Conservation (phyloP, 2,329 filamentous ascomycete genomes). For the Aureobasidium subglaciale region DNA sequence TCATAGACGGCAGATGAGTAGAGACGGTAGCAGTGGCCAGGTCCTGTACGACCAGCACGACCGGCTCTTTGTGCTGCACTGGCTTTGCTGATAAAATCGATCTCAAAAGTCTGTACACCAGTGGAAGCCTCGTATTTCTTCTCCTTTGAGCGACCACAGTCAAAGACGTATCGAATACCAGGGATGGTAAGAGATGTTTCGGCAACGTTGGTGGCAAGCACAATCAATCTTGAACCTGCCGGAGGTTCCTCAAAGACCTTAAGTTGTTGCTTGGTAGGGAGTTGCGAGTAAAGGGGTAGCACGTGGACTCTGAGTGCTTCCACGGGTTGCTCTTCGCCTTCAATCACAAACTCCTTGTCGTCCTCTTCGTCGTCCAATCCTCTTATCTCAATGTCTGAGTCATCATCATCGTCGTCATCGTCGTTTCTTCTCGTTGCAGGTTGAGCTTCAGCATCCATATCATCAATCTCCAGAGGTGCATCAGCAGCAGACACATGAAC, state of each 20-base stretch:
- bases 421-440: slow-evolving; percentile 37
- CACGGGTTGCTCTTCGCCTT: slow-evolving; percentile 44
- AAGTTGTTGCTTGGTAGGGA: slow-evolving; percentile 86
- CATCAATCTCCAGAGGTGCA: slow-evolving; percentile 71
- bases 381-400: slow-evolving; percentile 54
- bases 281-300: slow-evolving; percentile 85
- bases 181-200: slow-evolving; percentile 97
- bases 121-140: slow-evolving; percentile 80
- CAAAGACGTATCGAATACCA: slow-evolving; percentile 90
- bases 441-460: slow-evolving; percentile 57
- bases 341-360: slow-evolving; percentile 44
- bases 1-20: slow-evolving; percentile 95
- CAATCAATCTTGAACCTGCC: slow-evolving; percentile 74
- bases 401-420: slow-evolving; percentile 28
- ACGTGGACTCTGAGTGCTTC: slow-evolving; percentile 71
- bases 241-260: slow-evolving; percentile 76
- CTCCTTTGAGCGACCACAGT: slow-evolving; percentile 87
- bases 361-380: slow-evolving; percentile 52
- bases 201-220: slow-evolving; percentile 91
- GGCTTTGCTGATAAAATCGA: slow-evolving; percentile 96
- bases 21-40: slow-evolving; percentile 89
- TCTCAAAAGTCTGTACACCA: slow-evolving; percentile 90
- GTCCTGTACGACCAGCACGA: slow-evolving; percentile 89
- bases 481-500: slow-evolving; percentile 66
- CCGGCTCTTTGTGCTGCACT: slow-evolving; percentile 87